phyloP scores from a whole-genome alignment of 148 eudicot species.

The Gaultheria prostrata region DNA sequence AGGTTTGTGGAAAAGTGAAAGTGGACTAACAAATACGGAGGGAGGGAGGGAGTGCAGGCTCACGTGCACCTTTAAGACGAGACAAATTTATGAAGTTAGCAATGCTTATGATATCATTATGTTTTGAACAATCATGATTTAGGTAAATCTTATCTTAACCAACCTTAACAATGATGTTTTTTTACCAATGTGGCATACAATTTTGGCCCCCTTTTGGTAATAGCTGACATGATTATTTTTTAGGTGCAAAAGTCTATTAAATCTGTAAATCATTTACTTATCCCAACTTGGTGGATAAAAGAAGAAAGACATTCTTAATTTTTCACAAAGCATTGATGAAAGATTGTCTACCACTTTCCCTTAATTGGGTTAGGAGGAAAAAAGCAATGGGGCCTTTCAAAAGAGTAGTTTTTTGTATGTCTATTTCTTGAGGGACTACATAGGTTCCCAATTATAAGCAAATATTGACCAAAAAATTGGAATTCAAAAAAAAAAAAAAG shows the following conservation, averaged over 20 bases:
- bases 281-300: background rate
- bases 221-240: background rate
- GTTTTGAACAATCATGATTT: constrained; percentile 22
- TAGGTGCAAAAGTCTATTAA: background rate
- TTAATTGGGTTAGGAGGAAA: background rate
- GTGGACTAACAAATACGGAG: no score
- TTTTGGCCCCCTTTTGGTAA: background rate
- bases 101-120: constrained; percentile 18
- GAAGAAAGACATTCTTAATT: background rate
- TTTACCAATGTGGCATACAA: background rate
- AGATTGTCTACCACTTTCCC: background rate
- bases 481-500: no score
- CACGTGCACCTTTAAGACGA: constrained; percentile 24
- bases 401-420: background rate
- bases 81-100: background rate
- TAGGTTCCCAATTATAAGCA: background rate
- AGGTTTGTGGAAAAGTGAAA: no score
- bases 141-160: constrained; percentile 6
- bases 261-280: background rate
- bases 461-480: background rate
- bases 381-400: no score
- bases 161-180: constrained; percentile 7
- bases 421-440: background rate
- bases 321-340: background rate
- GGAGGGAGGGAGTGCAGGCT: background rate